A percentile compares a stretch with the other conserved stretches of the same genome.
These are phyloP conservation scores for Stemphylium vesicarium DNA, from an alignment of 2,329 filamentous ascomycete species.

Conservation along the genomic window DNA sequence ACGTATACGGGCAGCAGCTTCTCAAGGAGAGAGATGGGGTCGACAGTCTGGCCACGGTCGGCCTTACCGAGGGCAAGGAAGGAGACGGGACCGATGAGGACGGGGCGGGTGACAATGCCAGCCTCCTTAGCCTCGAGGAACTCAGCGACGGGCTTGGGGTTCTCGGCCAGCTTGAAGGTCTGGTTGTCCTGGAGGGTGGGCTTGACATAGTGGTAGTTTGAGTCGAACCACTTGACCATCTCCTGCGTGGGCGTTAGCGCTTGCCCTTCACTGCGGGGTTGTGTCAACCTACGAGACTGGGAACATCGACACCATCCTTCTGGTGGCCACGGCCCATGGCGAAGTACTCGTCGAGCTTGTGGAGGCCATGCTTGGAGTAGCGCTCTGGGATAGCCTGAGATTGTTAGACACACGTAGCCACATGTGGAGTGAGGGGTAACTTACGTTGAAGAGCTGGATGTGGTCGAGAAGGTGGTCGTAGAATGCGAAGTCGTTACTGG, in stretches of 20 bases:
- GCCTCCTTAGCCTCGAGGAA: constrained; percentile 98
- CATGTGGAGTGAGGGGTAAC: constrained; percentile 44
- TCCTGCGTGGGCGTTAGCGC: constrained; percentile 60
- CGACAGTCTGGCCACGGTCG: constrained; percentile 90
- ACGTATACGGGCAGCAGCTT: constrained; percentile 95
- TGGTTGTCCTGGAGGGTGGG: constrained; percentile 97
- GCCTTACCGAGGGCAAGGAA: constrained; percentile 98
- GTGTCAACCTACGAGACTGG: constrained; percentile 66
- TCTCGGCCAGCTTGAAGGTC: constrained; percentile 84
- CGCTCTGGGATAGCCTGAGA: constrained; percentile 85
- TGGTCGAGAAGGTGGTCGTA: constrained; percentile 98
- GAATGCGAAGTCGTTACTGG: constrained; percentile 99
- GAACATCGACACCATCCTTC: constrained; percentile 91
- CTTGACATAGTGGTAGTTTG: constrained; percentile 99
- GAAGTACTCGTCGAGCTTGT: constrained; percentile 95
- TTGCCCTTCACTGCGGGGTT: not conserved
- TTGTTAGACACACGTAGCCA: constrained; percentile 21
- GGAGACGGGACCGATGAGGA: constrained; percentile 93
- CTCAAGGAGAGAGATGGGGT: constrained; percentile 91
- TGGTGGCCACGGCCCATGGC: constrained; percentile 99
- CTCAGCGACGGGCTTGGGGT: constrained; percentile 92
- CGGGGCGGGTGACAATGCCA: constrained; percentile 89
- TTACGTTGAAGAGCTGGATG: constrained; percentile 95
- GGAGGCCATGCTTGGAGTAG: constrained; percentile 88
- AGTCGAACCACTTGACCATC: constrained; percentile 99